phyloP scores from a whole-genome alignment of 345 rosid genomes.

The Moricandia arvensis region DNA sequence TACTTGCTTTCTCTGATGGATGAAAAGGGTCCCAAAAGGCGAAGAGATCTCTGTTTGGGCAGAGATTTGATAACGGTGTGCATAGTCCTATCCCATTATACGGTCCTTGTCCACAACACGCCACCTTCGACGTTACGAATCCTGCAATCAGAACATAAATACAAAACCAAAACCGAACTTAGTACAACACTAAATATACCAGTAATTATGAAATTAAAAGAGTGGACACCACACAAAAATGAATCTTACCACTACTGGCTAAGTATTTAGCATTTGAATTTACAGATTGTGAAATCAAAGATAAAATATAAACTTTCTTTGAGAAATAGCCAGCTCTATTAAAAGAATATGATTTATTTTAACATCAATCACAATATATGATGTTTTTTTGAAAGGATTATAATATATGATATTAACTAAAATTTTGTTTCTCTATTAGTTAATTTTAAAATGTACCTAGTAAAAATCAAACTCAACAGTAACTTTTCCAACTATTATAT shows the following conservation, averaged over 20 bases:
- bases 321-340: not conserved
- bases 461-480: not conserved
- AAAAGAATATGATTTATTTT: not conserved
- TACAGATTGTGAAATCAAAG: not conserved
- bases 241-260: not conserved
- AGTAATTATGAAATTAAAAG: not conserved
- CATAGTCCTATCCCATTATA: constrained; percentile 76
- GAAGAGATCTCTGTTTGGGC: constrained; percentile 51
- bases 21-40: constrained; percentile 88
- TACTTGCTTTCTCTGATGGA: constrained; percentile 76
- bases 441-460: not conserved
- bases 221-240: not conserved
- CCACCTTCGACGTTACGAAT: constrained; percentile 54
- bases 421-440: not conserved
- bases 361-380: not conserved
- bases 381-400: not conserved
- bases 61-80: constrained; percentile 60
- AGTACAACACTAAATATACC: not conserved
- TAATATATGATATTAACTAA: not conserved
- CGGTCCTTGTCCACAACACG: constrained; percentile 87
- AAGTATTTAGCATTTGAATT: not conserved
- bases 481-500: not conserved
- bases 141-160: constrained; percentile 42
- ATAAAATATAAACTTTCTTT: not conserved
- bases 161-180: not conserved